Base-by-base conservation (phyloP, 257 asterid species). In the Petunia axillaris region DNA sequence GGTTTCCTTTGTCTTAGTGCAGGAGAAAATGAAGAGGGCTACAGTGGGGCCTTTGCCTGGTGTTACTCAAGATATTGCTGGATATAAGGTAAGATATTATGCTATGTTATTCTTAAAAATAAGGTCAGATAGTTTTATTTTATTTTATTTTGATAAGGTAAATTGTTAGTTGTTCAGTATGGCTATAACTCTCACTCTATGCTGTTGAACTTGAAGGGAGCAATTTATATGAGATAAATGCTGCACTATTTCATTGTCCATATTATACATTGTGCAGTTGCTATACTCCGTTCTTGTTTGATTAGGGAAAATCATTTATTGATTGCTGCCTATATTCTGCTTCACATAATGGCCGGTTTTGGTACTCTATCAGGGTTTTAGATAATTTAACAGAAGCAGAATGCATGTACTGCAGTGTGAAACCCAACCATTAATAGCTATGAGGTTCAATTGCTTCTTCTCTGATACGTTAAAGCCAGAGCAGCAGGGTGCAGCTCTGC, bases 1-100 rank as follows among this genome's bases (percentile, higher is more conserved):
- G 41, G 74, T 79, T 83, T 40, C 66, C 65, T 87, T 71, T 84
- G 87, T 88, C 90, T 89, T 92, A 95, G 99, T 81, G 91, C 99
- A 95, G 97, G 92, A 81, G 87, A 95, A 88, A 88, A 92, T 79
- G 76, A 95, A 92, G 87, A 90, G 93, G 83, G 94, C 98, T 79
- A 90, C 93, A 14, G 98, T 95, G 73, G 99, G 97, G 39, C 97
- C 98, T 71, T 87, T 95, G 80, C 99, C 99, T 71, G 99, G 99
- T 83, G 98, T 95, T 83, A 93, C 98, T 80, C 98, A 93, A 87
- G 99, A 95, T 90, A 95, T 95, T 92, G 96, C 96, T 76, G 99
- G 99, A 86, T 93, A 82, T 83, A 92, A 95, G 97, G 99, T 93
- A 84, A 77, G 63, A 41, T 38, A 5, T 46, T 36, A 36, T 1